Base-by-base conservation (phyloP, 1,284 basidiomycete genomes). In the Cryptococcus sp. region DNA sequence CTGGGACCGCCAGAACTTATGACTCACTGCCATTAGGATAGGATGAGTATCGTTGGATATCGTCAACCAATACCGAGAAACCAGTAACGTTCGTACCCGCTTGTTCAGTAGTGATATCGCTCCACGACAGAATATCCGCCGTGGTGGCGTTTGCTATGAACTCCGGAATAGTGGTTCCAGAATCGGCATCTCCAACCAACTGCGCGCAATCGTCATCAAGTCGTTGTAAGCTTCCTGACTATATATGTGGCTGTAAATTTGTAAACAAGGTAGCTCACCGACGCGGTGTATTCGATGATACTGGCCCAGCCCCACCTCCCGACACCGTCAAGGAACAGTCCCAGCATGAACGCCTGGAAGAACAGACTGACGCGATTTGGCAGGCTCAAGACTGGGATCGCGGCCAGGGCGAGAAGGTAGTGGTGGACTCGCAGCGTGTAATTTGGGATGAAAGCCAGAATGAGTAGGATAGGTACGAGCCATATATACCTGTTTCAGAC, bases 231-330 rank as follows among this genome's bases (percentile, higher is more conserved):
- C 27, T 16, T 35, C 39, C 45, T 47, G 23, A 10, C 30, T 6
- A 23, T 16, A 15, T 25, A 8, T 25, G 25, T 13, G 15, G 7
- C 16, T 20, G 17, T n/a, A 25, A 19, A n/a, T 5, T 11, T 43
- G 41, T 11, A 1, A 52, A 17, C 19, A 45, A 17, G 17, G 52
- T 30, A 1, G 57, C 68, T 57, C 42, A 72, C 69, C 23, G 65
- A 67, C 16, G 60, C 55, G 4, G 64, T 72, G 5, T 59, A 54
- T 63, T 78, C 61, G 19, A 76, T 59, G n/a, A 78, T 66, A 51
- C 68, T 64, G 19, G 63, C 74, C 73, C 72, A 76, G 0, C 74
- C 74, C 76, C 76, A 78, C 39, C 74, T 52, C 1, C 73, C 74
- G 3, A 71, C 63, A 11, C 76, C 76, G 61, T 78, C 76, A 35